Evolutionary conservation across 495 filamentous ascomycete genomes (phyloP), one percentile per base, ranked within the genome.

Genomic region (Aspergillus haitiensis): DNA sequence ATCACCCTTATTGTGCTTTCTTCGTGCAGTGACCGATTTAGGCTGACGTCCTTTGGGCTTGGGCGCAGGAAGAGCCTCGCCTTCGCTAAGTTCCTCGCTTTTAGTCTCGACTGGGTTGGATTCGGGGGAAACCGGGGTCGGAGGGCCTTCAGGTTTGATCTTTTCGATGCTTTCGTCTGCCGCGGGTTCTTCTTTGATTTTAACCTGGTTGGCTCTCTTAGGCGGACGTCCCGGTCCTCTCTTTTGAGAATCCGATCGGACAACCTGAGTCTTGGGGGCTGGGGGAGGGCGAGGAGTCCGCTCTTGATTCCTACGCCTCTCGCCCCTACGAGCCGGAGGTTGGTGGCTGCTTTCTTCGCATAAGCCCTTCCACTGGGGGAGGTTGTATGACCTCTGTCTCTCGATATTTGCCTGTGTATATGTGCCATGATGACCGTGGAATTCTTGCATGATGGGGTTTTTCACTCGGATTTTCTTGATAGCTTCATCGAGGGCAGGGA

Each of bases 371-470:
- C 94, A 98, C 72, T 98, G 92, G 1, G 93, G 93, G 7, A 98
- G 79, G 68, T 96, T 98, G 76, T 98, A 98, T 27, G 90, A 90
- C 71, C 95, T 82, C 72, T 95, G 91, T 72, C 95, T 93, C 69
- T 97, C 88, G 35, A 98, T 90, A 67, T 98, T 98, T 66, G 91
- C 89, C 65, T 98, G 95, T 31, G 93, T 92, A 68, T 96, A 98
- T 35, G 88, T 93, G 32, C 95, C 94, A 65, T 93, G 88, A 52
- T 86, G 90, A 9, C 93, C 95, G 79, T 92, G 91, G 69, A 98
- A 98, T 64, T 98, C 94, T 68, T 98, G 94, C 68, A 89, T 94
- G 71, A 98, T 98, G 9, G 94, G 94, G 62, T 98, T 95, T 78
- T 92, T 94, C 65, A 97, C 91, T 59, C 86, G 88, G 69, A 98